Evolutionary conservation across 2,329 filamentous ascomycete genomes (phyloP).

Genomic region (Xylaria sp.): DNA sequence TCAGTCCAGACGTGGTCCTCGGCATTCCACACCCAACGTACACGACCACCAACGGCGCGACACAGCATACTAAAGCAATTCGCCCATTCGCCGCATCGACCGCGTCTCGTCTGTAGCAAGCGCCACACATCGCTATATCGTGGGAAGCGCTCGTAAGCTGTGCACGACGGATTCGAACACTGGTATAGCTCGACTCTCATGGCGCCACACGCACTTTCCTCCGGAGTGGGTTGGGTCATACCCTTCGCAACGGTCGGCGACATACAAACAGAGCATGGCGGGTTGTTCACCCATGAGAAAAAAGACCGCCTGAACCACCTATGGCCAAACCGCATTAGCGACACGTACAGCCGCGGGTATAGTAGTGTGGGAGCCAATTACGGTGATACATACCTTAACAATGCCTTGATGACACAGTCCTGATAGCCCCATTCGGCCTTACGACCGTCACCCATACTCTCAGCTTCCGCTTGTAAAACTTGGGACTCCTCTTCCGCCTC

Average conservation of each 20-base stretch:
- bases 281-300: slow-evolving; percentile 97
- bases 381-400: slow-evolving; percentile 73
- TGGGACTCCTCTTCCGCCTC: slow-evolving; percentile 95
- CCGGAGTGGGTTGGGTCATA: slow-evolving; percentile 84
- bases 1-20: slow-evolving; percentile 99
- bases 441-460: slow-evolving; percentile 82
- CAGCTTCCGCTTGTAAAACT: slow-evolving; percentile 85
- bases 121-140: slow-evolving; percentile 96
- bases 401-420: slow-evolving; percentile 90
- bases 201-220: slow-evolving; percentile 89
- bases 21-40: slow-evolving; percentile 98
- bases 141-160: slow-evolving; percentile 86
- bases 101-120: slow-evolving; percentile 83
- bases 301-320: slow-evolving; percentile 97
- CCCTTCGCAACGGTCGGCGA: slow-evolving; percentile 85
- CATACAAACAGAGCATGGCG: slow-evolving; percentile 81
- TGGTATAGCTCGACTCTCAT: slow-evolving; percentile 88
- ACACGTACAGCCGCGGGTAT: slow-evolving; percentile 23
- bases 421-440: slow-evolving; percentile 96
- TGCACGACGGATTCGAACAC: slow-evolving; percentile 81
- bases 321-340: slow-evolving; percentile 29
- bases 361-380: background rate
- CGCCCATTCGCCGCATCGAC: slow-evolving; percentile 93
- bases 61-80: slow-evolving; percentile 99
- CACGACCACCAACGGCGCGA: slow-evolving; percentile 87